These are phyloP conservation scores for Glycine tomentella DNA, from an alignment of 306 rosid genomes.

Conservation along the genomic window DNA sequence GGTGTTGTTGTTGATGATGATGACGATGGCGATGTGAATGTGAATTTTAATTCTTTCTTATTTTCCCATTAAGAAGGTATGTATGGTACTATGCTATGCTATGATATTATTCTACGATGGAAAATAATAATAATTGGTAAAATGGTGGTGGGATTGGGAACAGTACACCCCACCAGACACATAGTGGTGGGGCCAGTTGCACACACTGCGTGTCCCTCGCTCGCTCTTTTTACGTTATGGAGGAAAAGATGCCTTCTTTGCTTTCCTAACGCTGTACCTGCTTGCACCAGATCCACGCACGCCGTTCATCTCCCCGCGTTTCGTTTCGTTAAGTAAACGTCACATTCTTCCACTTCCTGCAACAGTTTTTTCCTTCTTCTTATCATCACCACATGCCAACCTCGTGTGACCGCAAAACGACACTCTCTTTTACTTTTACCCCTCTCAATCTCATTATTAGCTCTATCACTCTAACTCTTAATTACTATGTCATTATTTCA, in stretches of 20 bases:
- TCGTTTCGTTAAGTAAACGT: slow-evolving; percentile 47
- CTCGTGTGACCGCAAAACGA: slow-evolving; percentile 37
- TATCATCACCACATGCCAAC: slow-evolving; percentile 45
- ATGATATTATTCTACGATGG: slow-evolving; percentile 26
- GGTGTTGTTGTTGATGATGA: slow-evolving; percentile 4
- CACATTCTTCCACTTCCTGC: slow-evolving; percentile 39
- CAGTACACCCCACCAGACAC: slow-evolving; percentile 48
- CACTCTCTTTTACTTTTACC: background rate
- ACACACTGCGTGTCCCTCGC: slow-evolving; percentile 58
- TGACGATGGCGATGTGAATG: slow-evolving; percentile 40
- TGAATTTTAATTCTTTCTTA: background rate
- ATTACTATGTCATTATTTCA: slow-evolving; percentile 18
- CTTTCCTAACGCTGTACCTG: slow-evolving; percentile 13
- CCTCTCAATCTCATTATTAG: too few relatives aligned
- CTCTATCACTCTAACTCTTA: background rate
- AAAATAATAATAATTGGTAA: background rate
- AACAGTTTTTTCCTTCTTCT: background rate
- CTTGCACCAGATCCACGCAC: slow-evolving; percentile 39
- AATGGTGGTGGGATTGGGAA: slow-evolving; percentile 48
- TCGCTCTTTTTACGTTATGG: slow-evolving; percentile 17
- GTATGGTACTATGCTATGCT: background rate
- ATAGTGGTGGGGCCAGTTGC: slow-evolving; percentile 53
- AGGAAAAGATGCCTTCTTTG: slow-evolving; percentile 41
- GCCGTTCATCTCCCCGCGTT: background rate
- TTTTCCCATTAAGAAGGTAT: slow-evolving; percentile 5